phyloP scores from a whole-genome alignment of 148 eudicot species.

The Rhododendron ferrugineum region DNA sequence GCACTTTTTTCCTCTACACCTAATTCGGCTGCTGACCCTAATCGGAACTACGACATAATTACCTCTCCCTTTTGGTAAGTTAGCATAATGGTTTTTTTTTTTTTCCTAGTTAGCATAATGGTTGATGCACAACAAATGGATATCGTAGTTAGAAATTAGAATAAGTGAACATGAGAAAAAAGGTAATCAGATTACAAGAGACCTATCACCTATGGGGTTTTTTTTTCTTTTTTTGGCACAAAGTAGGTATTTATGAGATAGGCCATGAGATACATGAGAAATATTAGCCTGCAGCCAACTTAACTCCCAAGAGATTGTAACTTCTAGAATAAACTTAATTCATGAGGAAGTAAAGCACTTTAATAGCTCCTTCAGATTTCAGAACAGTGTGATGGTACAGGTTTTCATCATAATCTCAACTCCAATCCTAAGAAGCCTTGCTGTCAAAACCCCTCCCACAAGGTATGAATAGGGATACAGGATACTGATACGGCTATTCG shows the following conservation, averaged over 20 bases:
- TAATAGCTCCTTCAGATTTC: not conserved
- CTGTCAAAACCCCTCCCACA: not conserved
- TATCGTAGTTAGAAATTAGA: not conserved
- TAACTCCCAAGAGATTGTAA: not conserved
- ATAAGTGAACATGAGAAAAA: not conserved
- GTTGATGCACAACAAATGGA: not conserved
- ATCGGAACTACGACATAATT: not conserved
- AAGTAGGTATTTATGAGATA: not conserved
- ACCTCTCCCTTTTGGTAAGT: not conserved
- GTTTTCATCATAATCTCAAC: not conserved
- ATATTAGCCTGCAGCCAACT: not conserved
- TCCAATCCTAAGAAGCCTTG: not conserved
- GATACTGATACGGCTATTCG: not conserved
- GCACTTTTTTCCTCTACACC: not conserved
- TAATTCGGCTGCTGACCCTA: not conserved
- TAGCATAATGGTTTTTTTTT: not conserved
- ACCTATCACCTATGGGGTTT: not conserved
- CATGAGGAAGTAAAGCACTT: not conserved
- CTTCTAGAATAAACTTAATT: not conserved
- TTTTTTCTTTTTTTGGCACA: not conserved
- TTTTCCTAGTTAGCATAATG: not conserved
- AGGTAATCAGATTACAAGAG: not conserved
- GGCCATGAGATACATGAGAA: not conserved
- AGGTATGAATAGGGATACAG: not conserved
- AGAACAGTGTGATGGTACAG: not conserved